Base-by-base conservation (phyloP, 805 yeast species). In the Metahyphopichia silvanorum region DNA sequence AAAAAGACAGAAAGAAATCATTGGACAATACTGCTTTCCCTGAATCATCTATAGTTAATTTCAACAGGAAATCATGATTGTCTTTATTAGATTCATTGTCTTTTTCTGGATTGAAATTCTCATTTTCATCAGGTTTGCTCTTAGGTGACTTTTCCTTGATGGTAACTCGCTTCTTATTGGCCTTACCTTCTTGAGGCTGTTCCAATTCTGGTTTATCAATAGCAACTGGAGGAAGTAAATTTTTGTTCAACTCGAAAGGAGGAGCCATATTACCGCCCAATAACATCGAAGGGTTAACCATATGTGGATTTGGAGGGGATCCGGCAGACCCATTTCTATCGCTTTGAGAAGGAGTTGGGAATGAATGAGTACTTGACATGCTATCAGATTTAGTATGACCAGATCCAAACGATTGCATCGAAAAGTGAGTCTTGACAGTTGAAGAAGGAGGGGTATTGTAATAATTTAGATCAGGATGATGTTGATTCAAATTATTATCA, bases 21-120 rank as follows among this genome's bases (percentile, higher is more conserved):
- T 41, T 41, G 8, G 60, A 51, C 37, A 66, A 56, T 7, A 55
- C 56, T 6, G 72, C 72, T 32, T 60, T 60, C 7, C 72, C 72
- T 46, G 50, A 54, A 29, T 60, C 69, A 38, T 66, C 70, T 26
- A 66, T 53, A 43, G 56, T 62, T 27, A 66, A 47, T 28, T 54
- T 53, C 40, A 66, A 49, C 40, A 50, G 55, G 37, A 62, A 63
- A 33, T 53, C 60, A 22, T 32, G 34, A 18, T 9, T 16, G n/a
- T n/a, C n/a, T 12, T 21, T 13, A 15, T 13, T 7, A 16, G 18
- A 9, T 10, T 12, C 3, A 16, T 26, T 16, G 1, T 16, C 16
- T 12, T 26, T 26, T 17, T 26, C 20, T 9, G 16, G 18, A 5
- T 14, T 16, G 4, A 9, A 4, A 5, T n/a, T n/a, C 17, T 12